Percentiles rank a stretch among this genome's conserved stretches.
Conservation (phyloP, 2,329 filamentous ascomycete species). For the Trichoderma sp. region DNA sequence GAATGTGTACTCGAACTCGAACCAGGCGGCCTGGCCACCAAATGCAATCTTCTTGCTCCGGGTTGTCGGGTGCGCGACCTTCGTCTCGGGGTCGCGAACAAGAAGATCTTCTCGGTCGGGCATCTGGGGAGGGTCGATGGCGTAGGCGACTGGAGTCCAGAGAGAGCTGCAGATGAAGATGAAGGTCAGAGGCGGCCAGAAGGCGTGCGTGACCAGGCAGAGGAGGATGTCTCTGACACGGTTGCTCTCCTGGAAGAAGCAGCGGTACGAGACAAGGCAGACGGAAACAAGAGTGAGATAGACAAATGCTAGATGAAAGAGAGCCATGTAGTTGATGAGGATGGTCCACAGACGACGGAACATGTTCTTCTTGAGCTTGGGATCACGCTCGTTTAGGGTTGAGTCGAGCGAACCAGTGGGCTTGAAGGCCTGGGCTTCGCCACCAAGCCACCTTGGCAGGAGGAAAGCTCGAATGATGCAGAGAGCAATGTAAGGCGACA, state of each 20-base stretch:
- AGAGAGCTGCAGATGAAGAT: slow-evolving; percentile 52
- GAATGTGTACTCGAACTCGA: slow-evolving; percentile 52
- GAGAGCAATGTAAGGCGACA: slow-evolving; percentile 59
- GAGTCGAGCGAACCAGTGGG: slow-evolving; percentile 57
- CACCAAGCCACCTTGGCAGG: slow-evolving; percentile 58
- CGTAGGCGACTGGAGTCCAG: slow-evolving; percentile 59
- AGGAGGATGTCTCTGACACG: slow-evolving; percentile 41
- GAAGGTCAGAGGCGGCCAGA: slow-evolving; percentile 60
- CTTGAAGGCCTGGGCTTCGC: slow-evolving; percentile 56
- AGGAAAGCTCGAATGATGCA: slow-evolving; percentile 57
- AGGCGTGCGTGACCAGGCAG: slow-evolving; percentile 56
- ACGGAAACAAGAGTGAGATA: slow-evolving; percentile 51
- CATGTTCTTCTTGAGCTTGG: slow-evolving; percentile 49
- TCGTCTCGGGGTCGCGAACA: slow-evolving; percentile 51
- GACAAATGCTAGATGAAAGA: slow-evolving; percentile 54
- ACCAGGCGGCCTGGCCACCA: slow-evolving; percentile 52
- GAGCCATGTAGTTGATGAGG: slow-evolving; percentile 53
- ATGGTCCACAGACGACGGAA: slow-evolving; percentile 52
- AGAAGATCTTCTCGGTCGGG: slow-evolving; percentile 57
- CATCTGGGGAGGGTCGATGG: slow-evolving; percentile 56
- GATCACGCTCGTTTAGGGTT: slow-evolving; percentile 56
- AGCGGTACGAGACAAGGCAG: slow-evolving; percentile 49
- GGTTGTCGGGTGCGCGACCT: slow-evolving; percentile 49
- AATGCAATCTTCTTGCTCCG: slow-evolving; percentile 54
- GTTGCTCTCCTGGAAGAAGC: slow-evolving; percentile 40